Percentiles rank a stretch among this genome's conserved stretches.
Conservation (phyloP, 306 rosid genomes). For the Quercus parvula region DNA sequence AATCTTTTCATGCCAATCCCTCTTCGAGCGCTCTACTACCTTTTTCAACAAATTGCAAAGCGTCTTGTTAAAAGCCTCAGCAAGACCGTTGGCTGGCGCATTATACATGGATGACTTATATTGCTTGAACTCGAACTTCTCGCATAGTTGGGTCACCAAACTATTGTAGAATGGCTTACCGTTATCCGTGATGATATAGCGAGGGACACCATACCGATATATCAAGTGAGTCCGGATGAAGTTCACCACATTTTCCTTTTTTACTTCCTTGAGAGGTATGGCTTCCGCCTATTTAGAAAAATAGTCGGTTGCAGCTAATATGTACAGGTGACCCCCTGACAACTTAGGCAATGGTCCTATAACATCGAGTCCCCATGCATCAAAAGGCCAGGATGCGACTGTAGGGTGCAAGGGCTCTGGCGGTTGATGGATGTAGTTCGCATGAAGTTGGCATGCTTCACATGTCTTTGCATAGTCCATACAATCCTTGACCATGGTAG, state of each 20-base stretch:
- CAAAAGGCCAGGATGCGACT: too few relatives aligned
- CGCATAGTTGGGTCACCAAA: too few relatives aligned
- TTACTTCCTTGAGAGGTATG: not conserved
- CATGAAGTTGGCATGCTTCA: not conserved
- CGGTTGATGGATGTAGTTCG: not conserved
- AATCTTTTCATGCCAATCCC: too few relatives aligned
- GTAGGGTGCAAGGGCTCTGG: not conserved
- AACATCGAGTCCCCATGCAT: too few relatives aligned
- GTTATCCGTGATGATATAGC: not conserved
- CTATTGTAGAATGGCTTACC: not conserved
- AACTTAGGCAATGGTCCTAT: too few relatives aligned
- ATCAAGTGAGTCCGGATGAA: not conserved
- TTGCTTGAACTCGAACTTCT: too few relatives aligned
- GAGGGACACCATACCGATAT: not conserved
- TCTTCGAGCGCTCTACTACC: too few relatives aligned
- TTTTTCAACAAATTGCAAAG: not conserved
- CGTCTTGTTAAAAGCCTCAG: not conserved
- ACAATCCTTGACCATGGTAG: not conserved
- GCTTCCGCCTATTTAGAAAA: not conserved
- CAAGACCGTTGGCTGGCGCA: not conserved
- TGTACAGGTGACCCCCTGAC: too few relatives aligned
- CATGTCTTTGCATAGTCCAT: not conserved
- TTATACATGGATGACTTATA: not conserved
- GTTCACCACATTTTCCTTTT: not conserved
- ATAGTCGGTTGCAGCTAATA: not conserved